A percentile compares a stretch with the other conserved stretches of the same genome.
These are phyloP conservation scores for Omphalea diandra DNA, from an alignment of 441 rosid genomes.

Conservation along the genomic window DNA sequence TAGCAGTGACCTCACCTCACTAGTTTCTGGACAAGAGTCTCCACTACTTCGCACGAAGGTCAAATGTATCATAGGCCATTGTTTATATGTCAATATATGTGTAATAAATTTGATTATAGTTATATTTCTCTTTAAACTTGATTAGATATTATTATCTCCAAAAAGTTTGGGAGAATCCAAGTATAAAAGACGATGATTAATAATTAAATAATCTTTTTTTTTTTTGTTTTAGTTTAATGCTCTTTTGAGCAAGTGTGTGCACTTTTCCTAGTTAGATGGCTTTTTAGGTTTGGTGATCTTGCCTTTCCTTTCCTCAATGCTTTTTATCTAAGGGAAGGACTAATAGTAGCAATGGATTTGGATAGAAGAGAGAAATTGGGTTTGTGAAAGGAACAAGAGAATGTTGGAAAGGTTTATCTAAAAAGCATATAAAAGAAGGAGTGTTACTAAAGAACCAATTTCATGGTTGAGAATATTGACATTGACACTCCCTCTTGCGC, in stretches of 20 bases:
- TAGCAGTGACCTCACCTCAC: constrained; percentile 8
- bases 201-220: no score
- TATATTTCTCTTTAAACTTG: background rate
- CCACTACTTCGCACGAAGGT: background rate
- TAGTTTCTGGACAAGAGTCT: background rate
- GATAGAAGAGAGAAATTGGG: background rate
- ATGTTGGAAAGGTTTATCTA: constrained; percentile 11
- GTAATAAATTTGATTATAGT: background rate
- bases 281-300: background rate
- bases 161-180: background rate
- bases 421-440: constrained; percentile 10
- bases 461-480: constrained; percentile 14
- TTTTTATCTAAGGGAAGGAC: background rate
- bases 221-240: no score
- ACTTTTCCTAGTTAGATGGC: background rate
- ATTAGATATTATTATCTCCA: background rate
- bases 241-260: background rate
- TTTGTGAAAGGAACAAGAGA: constrained; percentile 10
- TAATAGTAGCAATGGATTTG: no score
- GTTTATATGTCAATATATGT: no score
- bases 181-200: no score
- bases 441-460: background rate
- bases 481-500: constrained; percentile 8
- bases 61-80: background rate
- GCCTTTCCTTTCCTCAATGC: background rate